These are phyloP conservation scores for Rhizopus microsporus DNA, from an alignment of 371 early-diverging fungal species.

Conservation along the genomic window DNA sequence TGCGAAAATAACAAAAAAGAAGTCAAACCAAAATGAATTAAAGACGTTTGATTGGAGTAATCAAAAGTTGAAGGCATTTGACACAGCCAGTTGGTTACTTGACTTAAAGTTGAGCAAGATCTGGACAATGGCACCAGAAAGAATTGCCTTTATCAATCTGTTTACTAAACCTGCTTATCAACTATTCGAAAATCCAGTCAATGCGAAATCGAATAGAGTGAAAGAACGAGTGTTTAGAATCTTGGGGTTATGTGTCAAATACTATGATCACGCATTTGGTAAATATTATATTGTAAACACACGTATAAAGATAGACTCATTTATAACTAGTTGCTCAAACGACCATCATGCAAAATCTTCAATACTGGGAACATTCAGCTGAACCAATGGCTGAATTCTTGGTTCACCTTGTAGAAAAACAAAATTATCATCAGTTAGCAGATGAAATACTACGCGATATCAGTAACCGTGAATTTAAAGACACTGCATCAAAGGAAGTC, in stretches of 20 bases:
- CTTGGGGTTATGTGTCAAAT: slow-evolving; percentile 65
- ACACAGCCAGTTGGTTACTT: slow-evolving; percentile 57
- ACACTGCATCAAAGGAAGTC: slow-evolving; percentile 46
- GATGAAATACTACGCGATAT: slow-evolving; percentile 82
- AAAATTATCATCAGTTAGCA: slow-evolving; percentile 70
- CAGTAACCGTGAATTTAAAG: slow-evolving; percentile 64
- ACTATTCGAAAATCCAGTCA: slow-evolving; percentile 76
- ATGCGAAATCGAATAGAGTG: slow-evolving; percentile 58
- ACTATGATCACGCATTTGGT: slow-evolving; percentile 78
- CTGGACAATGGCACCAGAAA: slow-evolving; percentile 79
- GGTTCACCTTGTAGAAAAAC: slow-evolving; percentile 60
- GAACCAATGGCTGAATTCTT: slow-evolving; percentile 92
- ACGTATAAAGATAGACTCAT: too few relatives aligned
- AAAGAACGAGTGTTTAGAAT: slow-evolving; percentile 63
- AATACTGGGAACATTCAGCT: slow-evolving; percentile 90
- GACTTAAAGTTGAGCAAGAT: slow-evolving; percentile 73
- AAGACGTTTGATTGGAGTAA: slow-evolving; percentile 61
- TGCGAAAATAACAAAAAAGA: slow-evolving; percentile 29
- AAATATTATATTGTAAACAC: slow-evolving; percentile 14
- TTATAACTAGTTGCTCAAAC: slow-evolving; percentile 69
- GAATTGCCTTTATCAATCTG: slow-evolving; percentile 77
- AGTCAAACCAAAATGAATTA: slow-evolving; percentile 27
- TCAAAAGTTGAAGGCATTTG: slow-evolving; percentile 57
- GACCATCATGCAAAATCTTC: slow-evolving; percentile 84
- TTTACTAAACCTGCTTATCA: slow-evolving; percentile 85